Conservation (phyloP, 108 stramenopile genomes). For the Cyclotella cryptica region DNA sequence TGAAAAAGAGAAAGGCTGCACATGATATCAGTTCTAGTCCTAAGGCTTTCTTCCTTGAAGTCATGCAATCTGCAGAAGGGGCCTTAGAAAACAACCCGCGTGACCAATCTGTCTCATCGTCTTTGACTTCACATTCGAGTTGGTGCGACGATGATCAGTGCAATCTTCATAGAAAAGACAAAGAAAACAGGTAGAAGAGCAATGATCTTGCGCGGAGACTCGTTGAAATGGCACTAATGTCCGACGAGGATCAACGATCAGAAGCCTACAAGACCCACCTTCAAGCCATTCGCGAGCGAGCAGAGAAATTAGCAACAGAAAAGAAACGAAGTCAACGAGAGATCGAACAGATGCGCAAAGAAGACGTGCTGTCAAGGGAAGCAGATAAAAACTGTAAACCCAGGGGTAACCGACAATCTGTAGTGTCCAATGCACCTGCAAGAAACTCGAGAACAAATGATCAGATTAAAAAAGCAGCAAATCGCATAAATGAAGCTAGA, state of each 20-base stretch:
- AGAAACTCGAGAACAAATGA: conserved; percentile 6
- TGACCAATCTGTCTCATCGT: not conserved
- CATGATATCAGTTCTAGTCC: not conserved
- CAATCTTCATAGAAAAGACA: not conserved
- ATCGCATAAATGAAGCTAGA: conserved; percentile 18
- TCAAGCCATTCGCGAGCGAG: conserved; percentile 3
- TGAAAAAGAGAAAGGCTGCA: not conserved
- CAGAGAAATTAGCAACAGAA: conserved; percentile 7
- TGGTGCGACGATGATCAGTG: not conserved
- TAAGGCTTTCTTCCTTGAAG: not conserved
- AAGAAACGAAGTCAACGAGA: conserved; percentile 10
- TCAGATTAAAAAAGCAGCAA: conserved; percentile 23
- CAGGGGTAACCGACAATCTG: not conserved
- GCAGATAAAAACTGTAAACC: not conserved
- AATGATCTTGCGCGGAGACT: conserved; percentile 19
- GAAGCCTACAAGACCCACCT: not conserved
- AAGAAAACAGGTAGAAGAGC: not conserved
- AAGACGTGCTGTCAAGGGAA: conserved; percentile 15
- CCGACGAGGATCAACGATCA: conserved; percentile 28
- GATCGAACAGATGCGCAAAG: conserved; percentile 10
- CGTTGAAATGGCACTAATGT: conserved; percentile 24
- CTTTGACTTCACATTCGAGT: conserved; percentile 13
- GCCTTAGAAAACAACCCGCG: too few species aligned
- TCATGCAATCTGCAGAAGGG: not conserved
- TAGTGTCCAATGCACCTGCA: not conserved